Base-by-base conservation (phyloP, 1,139 yeast genomes). In the Candida sp. region DNA sequence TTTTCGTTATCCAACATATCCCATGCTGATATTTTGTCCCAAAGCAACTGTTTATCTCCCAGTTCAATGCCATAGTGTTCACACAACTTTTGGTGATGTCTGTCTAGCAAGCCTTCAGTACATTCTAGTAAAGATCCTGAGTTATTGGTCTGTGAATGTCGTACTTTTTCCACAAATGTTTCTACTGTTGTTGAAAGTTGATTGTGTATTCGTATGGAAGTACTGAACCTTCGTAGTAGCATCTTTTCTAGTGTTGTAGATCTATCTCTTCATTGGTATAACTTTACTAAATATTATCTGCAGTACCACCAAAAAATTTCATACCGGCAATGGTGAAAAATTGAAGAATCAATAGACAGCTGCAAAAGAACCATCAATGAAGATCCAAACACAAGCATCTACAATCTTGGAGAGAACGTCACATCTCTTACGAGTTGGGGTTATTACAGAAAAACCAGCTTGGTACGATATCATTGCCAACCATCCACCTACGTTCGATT, bases 391-490 rank as follows among this genome's bases (percentile, higher is more conserved):
- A 21, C 73, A 77, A 50, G 95, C 96, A 25, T 73, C 81, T 35
- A 77, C 79, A 45, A 87, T 90, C 19, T 75, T 89, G 42, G 87
- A 85, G 60, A 78, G 90, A 56, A 86, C 95, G 0, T 82, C 95
- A 1, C 82, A 84, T 42, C 82, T 81, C 55, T 66, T 88, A 51
- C 74, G 73, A 52, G 75, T 86, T 0, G 91, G 93, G 4, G 72
- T 84, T 33, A 71, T 87, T 45, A 71, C 66, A 34, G 66, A 76
- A 30, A 86, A 86, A 55, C 97, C 98, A 3, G 84, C 84, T 0
- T 91, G 97, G 97, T 88, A 77, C 63, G 82, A 84, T 50, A 90
- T 87, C 8, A 87, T 91, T 22, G 88, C 87, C 3, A 74, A 82
- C 33, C 76, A 84, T 53, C 97, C 97, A 34, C 97, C 97, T 33